Evolutionary conservation across 108 stramenopile species (phyloP).

Genomic region (Parietichytrium sp.): DNA sequence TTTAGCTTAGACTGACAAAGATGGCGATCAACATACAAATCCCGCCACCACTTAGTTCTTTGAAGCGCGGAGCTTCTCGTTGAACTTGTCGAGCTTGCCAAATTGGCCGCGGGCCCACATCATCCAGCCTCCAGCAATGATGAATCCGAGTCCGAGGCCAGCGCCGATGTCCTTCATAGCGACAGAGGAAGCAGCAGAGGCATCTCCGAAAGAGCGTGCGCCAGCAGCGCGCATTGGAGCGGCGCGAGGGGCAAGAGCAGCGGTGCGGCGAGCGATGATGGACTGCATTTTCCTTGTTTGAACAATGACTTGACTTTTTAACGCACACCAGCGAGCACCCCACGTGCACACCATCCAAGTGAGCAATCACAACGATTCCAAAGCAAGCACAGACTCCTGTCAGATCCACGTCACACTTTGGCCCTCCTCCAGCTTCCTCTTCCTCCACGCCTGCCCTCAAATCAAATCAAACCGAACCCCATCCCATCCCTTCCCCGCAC

Average conservation of each 20-base stretch:
- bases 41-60: slow-evolving; percentile 2
- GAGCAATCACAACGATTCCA: no score
- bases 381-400: no score
- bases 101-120: neutral
- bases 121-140: neutral
- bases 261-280: neutral
- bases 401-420: no score
- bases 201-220: neutral
- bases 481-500: no score
- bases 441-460: no score
- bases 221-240: neutral
- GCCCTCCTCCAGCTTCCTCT: no score
- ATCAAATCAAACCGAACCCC: no score
- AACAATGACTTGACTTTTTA: no score
- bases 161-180: slow-evolving; percentile 25
- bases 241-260: neutral
- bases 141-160: neutral
- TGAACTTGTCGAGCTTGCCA: slow-evolving; percentile 26
- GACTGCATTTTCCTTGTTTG: slow-evolving; percentile 31
- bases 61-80: slow-evolving; percentile 15
- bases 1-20: no score
- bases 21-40: no score
- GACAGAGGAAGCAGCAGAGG: neutral
- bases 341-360: no score
- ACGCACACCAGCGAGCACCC: no score